These are phyloP conservation scores for Saccharomycopsis sp. DNA, from an alignment of 805 yeast species.

Conservation along the genomic window DNA sequence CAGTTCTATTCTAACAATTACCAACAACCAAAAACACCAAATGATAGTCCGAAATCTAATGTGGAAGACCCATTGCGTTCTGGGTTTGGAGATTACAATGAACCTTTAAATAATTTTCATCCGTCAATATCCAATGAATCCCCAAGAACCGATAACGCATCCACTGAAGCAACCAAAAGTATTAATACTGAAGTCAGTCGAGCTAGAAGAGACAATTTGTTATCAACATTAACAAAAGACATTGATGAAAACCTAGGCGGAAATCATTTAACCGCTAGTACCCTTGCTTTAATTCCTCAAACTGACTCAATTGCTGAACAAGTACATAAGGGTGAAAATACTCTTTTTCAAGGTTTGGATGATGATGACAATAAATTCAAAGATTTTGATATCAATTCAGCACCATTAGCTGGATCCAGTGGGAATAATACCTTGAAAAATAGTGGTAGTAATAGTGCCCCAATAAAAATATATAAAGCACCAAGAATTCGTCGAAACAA, in stretches of 20 bases:
- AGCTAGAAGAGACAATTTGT: slow-evolving; percentile 14
- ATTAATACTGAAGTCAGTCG: slow-evolving; percentile 19
- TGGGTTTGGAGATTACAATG: slow-evolving; percentile 9
- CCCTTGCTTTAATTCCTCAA: neutral
- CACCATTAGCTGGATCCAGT: neutral
- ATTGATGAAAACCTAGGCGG: no score
- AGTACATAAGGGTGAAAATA: slow-evolving; percentile 17
- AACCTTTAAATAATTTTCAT: slow-evolving; percentile 1
- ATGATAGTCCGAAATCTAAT: neutral
- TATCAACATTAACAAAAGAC: slow-evolving; percentile 17
- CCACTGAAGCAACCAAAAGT: slow-evolving; percentile 11
- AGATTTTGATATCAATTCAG: slow-evolving; percentile 6
- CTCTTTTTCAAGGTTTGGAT: slow-evolving; percentile 13
- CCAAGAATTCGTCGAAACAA: slow-evolving; percentile 33
- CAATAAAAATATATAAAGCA: slow-evolving; percentile 35
- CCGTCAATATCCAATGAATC: neutral
- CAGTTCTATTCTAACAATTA: neutral
- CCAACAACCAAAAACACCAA: neutral
- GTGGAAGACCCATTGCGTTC: neutral
- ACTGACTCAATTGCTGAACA: no score
- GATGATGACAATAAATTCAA: slow-evolving; percentile 9
- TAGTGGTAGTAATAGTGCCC: slow-evolving; percentile 21
- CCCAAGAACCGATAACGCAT: neutral
- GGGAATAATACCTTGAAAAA: neutral
- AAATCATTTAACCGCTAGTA: slow-evolving; percentile 8